phyloP scores from a whole-genome alignment of 1,284 basidiomycete genomes.

The Ganoderma leucocontextum region DNA sequence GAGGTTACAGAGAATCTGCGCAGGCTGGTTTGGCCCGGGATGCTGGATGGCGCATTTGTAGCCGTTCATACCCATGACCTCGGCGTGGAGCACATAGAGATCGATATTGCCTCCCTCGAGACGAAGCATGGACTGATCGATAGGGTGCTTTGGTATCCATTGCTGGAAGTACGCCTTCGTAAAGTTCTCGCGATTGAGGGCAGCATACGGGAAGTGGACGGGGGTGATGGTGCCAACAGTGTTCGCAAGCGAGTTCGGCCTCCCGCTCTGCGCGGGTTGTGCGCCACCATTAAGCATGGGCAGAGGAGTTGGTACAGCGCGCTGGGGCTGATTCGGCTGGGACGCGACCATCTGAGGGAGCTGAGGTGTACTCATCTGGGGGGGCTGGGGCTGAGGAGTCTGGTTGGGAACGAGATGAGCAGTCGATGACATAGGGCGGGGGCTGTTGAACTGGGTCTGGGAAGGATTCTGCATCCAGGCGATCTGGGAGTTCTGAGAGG shows the following conservation, averaged over 20 bases:
- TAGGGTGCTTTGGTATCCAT: slow-evolving; percentile 53
- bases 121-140: slow-evolving; percentile 51
- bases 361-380: slow-evolving; percentile 32
- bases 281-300: slow-evolving; percentile 17
- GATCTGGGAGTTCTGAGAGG: slow-evolving; percentile 24
- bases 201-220: slow-evolving; percentile 8
- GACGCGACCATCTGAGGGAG: slow-evolving; percentile 26
- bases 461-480: slow-evolving; percentile 27
- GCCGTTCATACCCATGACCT: slow-evolving; percentile 56
- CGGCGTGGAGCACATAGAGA: slow-evolving; percentile 61
- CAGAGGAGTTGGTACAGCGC: slow-evolving; percentile 26
- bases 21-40: background rate
- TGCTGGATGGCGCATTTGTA: background rate
- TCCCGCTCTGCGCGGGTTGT: slow-evolving; percentile 25
- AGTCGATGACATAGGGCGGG: slow-evolving; percentile 15
- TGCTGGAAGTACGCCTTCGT: slow-evolving; percentile 56
- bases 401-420: slow-evolving; percentile 17
- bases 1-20: background rate
- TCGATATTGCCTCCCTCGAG: slow-evolving; percentile 64
- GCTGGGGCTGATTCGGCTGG: slow-evolving; percentile 28
- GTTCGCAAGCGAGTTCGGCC: slow-evolving; percentile 19
- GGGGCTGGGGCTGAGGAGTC: slow-evolving; percentile 23
- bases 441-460: slow-evolving; percentile 26
- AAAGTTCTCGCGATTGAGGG: slow-evolving; percentile 56
- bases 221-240: background rate